Evolutionary conservation across 768 basidiomycete species (phyloP).

Genomic region (Neoboletus brunneissimus): DNA sequence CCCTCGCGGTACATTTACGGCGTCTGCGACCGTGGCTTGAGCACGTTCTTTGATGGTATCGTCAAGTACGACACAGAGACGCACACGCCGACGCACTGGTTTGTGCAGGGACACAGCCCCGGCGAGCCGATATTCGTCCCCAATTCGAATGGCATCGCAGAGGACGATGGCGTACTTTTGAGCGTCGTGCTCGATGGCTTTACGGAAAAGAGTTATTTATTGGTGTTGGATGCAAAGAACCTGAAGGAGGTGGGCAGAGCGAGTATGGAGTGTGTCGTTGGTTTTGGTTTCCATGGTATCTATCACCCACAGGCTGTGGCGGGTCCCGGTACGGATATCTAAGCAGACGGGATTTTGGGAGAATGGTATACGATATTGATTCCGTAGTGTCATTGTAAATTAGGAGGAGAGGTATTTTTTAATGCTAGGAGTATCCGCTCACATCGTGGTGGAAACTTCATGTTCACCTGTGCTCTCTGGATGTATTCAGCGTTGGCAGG

Average conservation of each 20-base stretch:
- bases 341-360: not conserved
- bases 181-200: conserved; percentile 37
- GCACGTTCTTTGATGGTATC: conserved; percentile 34
- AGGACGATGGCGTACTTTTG: conserved; percentile 39
- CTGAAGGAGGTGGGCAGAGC: conserved; percentile 39
- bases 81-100: conserved; percentile 27
- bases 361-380: not conserved
- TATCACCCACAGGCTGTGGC: conserved; percentile 11
- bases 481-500: not conserved
- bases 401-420: not conserved
- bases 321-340: conserved; percentile 23
- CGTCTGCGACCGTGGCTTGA: conserved; percentile 24
- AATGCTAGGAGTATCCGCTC: not conserved
- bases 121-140: conserved; percentile 39
- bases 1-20: conserved; percentile 36
- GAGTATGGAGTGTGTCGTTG: conserved; percentile 31
- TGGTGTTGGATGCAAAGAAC: conserved; percentile 35
- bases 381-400: not conserved
- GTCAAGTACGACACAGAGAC: conserved; percentile 36
- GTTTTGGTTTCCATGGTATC: conserved; percentile 38
- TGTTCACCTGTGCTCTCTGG: too few species aligned
- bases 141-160: conserved; percentile 26
- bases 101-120: conserved; percentile 28
- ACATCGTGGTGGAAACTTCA: not conserved
- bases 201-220: conserved; percentile 32